Conservation (phyloP, 495 filamentous ascomycete genomes). For the Aspergillus sclerotiicarbonarius region DNA sequence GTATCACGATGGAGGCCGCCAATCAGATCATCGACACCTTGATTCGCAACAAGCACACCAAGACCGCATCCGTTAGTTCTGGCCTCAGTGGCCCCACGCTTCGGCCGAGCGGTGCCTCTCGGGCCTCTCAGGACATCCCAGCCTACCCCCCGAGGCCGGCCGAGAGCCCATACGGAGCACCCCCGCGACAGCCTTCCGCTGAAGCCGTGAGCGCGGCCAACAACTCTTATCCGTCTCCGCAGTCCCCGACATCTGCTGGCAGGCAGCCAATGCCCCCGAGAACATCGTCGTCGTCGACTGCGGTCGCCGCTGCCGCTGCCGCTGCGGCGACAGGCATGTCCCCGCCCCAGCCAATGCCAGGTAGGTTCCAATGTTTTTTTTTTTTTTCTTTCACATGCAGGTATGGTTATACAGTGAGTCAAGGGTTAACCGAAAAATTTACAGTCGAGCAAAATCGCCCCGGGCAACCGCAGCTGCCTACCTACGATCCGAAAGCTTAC, state of each 20-base stretch:
- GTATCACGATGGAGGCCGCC: constrained; percentile 97
- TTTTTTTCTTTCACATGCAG: not conserved
- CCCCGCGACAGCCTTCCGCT: constrained; percentile 44
- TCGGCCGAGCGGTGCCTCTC: constrained; percentile 51
- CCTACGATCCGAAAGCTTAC: constrained; percentile 55
- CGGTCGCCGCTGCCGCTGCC: constrained; percentile 37
- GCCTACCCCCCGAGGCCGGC: constrained; percentile 44
- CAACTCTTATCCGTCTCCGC: constrained; percentile 43
- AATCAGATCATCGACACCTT: constrained; percentile 76
- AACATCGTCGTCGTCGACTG: constrained; percentile 31
- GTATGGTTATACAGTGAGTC: not conserved
- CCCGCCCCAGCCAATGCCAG: constrained; percentile 31
- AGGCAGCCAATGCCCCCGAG: constrained; percentile 37
- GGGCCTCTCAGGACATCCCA: constrained; percentile 48
- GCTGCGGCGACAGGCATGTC: constrained; percentile 34
- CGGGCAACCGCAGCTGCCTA: constrained; percentile 29
- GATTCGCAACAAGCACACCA: constrained; percentile 46
- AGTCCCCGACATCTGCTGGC: constrained; percentile 39
- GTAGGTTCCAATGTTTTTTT: constrained; percentile 27
- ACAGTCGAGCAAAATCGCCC: constrained; percentile 35
- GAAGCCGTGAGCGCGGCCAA: constrained; percentile 49
- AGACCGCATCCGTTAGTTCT: constrained; percentile 47
- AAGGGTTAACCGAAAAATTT: constrained; percentile 4
- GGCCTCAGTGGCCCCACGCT: constrained; percentile 65
- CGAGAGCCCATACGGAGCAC: constrained; percentile 47